Base-by-base conservation (phyloP, 306 rosid species). In the Corylus americana region DNA sequence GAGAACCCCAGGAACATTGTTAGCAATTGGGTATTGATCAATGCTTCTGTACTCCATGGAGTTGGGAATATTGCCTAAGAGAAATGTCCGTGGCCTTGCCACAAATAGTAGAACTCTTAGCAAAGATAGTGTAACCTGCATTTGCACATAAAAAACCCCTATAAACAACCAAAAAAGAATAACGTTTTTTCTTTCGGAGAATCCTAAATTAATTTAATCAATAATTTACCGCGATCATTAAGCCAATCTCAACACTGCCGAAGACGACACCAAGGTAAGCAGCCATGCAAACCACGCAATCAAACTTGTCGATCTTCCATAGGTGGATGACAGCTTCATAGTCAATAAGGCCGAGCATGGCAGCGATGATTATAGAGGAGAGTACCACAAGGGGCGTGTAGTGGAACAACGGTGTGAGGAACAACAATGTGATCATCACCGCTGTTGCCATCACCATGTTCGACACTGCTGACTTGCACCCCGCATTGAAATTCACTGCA, bases 341-440 rank as follows among this genome's bases (percentile, higher is more conserved):
- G 74, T 95, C 97, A 11, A 95, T 93, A 49, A 95, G 92, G 42
- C 99, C 98, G 79, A 95, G 97, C 99, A 95, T 95, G 68, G 99
- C 99, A 7, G 92, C 57, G 8, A 95, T 92, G 53, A 95, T 95
- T 1, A 95, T 91, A 25, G 99, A 90, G 37, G 99, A 68, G 44
- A 95, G 87, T 51, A 93, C 99, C 59, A 95, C 99, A 4, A 93
- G 84, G 54, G 99, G 99, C 67, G 99, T 95, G 92, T 95, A 93
- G 73, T 90, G 86, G 93, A 95, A 95, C 87, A 93, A 86, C 1
- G 99, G 99, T 63, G 99, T 93, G 53, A 93, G 81, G 70, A 93
- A 90, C 44, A 95, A 58, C 84, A 95, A 45, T 66, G 99, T 95
- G 75, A 93, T 44, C 99, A 95, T 95, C 7, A 95, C 94, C 51